Conservation (phyloP, 1,284 basidiomycete genomes). For the Cryptococcus wingfieldii region DNA sequence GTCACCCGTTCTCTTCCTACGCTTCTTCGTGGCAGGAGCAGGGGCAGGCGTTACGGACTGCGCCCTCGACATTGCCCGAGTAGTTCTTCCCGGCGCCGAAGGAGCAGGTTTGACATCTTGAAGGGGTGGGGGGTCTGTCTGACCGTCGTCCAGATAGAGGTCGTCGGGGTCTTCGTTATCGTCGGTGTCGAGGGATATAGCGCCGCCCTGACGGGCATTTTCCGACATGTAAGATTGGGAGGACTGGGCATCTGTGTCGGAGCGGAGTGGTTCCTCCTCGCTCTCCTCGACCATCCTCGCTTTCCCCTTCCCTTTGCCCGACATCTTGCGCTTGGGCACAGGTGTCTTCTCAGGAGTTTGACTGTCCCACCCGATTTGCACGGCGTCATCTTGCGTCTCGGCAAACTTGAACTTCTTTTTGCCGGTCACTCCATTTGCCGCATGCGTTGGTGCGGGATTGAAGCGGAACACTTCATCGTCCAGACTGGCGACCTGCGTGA, state of each 20-base stretch:
- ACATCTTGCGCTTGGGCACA: not conserved
- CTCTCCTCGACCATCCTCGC: not conserved
- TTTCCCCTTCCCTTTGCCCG: not conserved
- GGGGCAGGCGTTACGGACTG: not conserved
- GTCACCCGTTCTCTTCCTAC: not conserved
- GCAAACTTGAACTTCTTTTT: conserved; percentile 20
- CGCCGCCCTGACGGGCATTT: not conserved
- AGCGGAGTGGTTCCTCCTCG: not conserved
- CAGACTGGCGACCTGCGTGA: not conserved
- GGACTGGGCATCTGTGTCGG: not conserved
- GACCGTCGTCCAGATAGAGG: not conserved
- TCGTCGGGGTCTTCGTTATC: not conserved
- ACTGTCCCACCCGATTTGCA: conserved; percentile 25
- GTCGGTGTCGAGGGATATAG: not conserved
- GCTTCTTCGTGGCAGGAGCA: not conserved
- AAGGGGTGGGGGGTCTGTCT: no score
- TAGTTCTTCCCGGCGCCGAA: not conserved
- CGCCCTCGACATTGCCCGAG: not conserved
- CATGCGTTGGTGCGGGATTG: not conserved
- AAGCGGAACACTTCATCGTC: not conserved
- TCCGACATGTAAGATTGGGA: not conserved
- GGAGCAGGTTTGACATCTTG: not conserved
- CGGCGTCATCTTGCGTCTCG: conserved; percentile 19
- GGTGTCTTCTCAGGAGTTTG: not conserved
- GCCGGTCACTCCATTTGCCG: not conserved